Conservation (phyloP, 129 eudicot species). For the Tagetes patula region DNA sequence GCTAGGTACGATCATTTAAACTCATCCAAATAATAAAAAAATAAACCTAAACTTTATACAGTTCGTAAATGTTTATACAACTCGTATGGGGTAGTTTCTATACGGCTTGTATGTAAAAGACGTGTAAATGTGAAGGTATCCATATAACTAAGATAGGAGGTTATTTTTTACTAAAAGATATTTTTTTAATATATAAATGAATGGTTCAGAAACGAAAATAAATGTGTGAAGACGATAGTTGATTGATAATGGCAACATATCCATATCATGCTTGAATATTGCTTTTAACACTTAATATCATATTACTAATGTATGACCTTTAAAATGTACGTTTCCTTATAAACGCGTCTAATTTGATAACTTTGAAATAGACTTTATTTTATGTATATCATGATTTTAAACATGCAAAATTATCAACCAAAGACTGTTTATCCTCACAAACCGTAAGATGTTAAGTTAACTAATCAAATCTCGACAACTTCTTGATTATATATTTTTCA, state of each 20-base stretch:
- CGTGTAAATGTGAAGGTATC: too few species aligned
- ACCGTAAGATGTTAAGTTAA: too few species aligned
- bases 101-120: too few species aligned
- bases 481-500: too few species aligned
- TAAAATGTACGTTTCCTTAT: not conserved
- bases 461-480: too few species aligned
- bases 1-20: too few species aligned
- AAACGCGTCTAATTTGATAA: slow-evolving; percentile 4
- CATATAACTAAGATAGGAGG: too few species aligned
- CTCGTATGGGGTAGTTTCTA: too few species aligned
- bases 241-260: slow-evolving; percentile 5
- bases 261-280: not conserved
- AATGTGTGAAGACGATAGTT: not conserved
- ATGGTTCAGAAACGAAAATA: not conserved
- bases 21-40: too few species aligned
- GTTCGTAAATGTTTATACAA: too few species aligned
- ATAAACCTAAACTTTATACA: too few species aligned
- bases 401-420: not conserved
- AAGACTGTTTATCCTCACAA: not conserved
- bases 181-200: not conserved
- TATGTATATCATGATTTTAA: not conserved
- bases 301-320: not conserved
- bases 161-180: not conserved
- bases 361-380: not conserved
- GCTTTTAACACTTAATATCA: not conserved